phyloP scores from a whole-genome alignment of 2,329 filamentous ascomycete species.

The Drechslerella dactyloides region DNA sequence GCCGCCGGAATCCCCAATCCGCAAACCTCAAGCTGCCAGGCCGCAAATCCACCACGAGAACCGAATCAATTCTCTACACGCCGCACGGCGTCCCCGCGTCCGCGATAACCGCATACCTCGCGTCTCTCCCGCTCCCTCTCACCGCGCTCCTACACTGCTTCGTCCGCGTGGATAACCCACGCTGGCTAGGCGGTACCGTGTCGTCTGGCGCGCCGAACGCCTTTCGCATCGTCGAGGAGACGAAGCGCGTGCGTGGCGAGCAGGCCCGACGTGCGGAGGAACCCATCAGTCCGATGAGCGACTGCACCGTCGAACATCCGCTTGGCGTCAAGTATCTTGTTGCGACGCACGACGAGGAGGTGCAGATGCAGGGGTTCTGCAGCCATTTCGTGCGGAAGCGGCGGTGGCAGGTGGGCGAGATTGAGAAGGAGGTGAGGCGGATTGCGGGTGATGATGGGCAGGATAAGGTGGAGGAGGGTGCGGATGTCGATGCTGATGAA shows the following conservation, averaged over 20 bases:
- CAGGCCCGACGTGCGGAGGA: slow-evolving; percentile 21
- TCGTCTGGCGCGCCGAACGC: slow-evolving; percentile 38
- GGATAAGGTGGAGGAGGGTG: slow-evolving; percentile 2
- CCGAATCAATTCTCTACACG: slow-evolving; percentile 45
- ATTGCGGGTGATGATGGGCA: slow-evolving; percentile 18
- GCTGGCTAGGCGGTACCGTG: slow-evolving; percentile 40
- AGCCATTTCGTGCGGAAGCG: slow-evolving; percentile 46
- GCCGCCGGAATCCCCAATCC: slow-evolving; percentile 1
- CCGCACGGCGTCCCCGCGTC: slow-evolving; percentile 50
- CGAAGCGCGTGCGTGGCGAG: slow-evolving; percentile 18
- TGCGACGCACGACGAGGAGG: slow-evolving; percentile 44
- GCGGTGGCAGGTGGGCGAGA: slow-evolving; percentile 23
- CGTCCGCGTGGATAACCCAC: slow-evolving; percentile 41
- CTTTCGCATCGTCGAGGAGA: slow-evolving; percentile 21
- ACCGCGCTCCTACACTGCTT: slow-evolving; percentile 48
- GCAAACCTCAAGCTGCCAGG: slow-evolving; percentile 37
- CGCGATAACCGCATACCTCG: slow-evolving; percentile 34
- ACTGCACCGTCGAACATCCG: slow-evolving; percentile 12
- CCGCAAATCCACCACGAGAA: slow-evolving; percentile 13
- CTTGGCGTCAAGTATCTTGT: slow-evolving; percentile 42
- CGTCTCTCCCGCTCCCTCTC: slow-evolving; percentile 30
- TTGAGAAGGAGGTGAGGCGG: slow-evolving; percentile 26
- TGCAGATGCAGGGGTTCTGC: slow-evolving; percentile 45
- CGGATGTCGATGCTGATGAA: neutral
- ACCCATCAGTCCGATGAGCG: slow-evolving; percentile 32